A percentile compares a stretch with the other conserved stretches of the same genome.
These are phyloP conservation scores for Deakozyma indianensis DNA, from an alignment of 805 yeast genomes.

Conservation along the genomic window DNA sequence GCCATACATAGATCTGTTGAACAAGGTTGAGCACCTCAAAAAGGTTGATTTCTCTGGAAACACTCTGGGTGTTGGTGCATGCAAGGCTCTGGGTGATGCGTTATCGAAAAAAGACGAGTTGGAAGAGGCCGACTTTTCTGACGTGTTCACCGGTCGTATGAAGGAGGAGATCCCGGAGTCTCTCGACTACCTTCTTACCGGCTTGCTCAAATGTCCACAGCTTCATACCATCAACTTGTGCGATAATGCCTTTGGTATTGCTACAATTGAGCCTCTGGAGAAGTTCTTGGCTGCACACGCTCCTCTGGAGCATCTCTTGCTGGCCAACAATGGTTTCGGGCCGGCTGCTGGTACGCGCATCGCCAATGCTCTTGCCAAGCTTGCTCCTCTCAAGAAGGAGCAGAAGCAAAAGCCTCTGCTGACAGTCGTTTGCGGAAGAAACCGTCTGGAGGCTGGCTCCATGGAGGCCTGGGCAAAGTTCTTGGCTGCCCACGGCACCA, in stretches of 20 bases:
- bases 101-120: conserved; percentile 27
- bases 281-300: conserved; percentile 58
- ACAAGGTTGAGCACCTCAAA: conserved; percentile 23
- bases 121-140: conserved; percentile 69
- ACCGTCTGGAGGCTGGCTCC: conserved; percentile 92
- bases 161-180: conserved; percentile 89
- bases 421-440: conserved; percentile 92
- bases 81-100: conserved; percentile 50
- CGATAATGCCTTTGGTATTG: conserved; percentile 95
- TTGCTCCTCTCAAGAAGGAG: conserved; percentile 50
- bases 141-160: conserved; percentile 86
- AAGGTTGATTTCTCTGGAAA: conserved; percentile 80
- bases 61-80: conserved; percentile 86
- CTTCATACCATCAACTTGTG: conserved; percentile 67
- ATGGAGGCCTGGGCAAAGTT: conserved; percentile 74
- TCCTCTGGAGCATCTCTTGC: conserved; percentile 69
- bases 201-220: conserved; percentile 52
- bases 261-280: conserved; percentile 84
- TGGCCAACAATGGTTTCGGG: conserved; percentile 95
- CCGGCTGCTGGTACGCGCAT: conserved; percentile 94
- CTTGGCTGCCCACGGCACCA: conserved; percentile 59
- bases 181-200: conserved; percentile 56
- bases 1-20: conserved; percentile 50
- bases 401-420: conserved; percentile 38
- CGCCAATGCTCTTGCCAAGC: conserved; percentile 67